Percentiles rank a stretch among this genome's conserved stretches.
Evolutionary conservation across 805 yeast genomes (phyloP).

Genomic region (Saccharomycopsis selenospora): DNA sequence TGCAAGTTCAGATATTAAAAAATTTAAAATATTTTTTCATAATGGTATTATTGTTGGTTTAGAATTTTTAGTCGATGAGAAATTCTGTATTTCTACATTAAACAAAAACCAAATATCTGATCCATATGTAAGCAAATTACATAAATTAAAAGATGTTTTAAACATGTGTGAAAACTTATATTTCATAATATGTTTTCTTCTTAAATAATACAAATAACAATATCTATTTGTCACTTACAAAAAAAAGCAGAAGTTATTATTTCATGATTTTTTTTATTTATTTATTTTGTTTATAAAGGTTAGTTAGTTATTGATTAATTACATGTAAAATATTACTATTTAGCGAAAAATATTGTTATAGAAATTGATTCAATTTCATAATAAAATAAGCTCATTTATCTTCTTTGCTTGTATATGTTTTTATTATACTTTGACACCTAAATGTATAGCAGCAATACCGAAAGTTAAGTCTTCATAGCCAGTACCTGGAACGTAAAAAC

Average conservation of each 20-base stretch:
- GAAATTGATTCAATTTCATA: no score
- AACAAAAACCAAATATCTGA: constrained; percentile 1
- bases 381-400: no score
- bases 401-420: no score
- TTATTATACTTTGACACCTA: constrained; percentile 79
- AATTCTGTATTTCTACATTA: constrained; percentile 7
- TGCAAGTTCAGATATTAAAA: constrained; percentile 4
- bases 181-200: constrained; percentile 7
- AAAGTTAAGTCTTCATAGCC: constrained; percentile 93
- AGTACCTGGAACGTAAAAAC: constrained; percentile 80
- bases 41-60: constrained; percentile 12
- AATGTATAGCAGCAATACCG: constrained; percentile 93
- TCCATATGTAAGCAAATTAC: constrained; percentile 3
- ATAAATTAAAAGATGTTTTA: constrained; percentile 7
- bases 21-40: constrained; percentile 9
- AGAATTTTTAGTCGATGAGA: constrained; percentile 10
- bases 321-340: no score
- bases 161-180: constrained; percentile 15
- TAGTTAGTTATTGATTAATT: no score
- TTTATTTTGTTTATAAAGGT: no score
- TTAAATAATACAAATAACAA: neutral
- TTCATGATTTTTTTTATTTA: no score
- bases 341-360: no score
- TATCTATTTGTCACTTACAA: no score
- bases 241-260: no score